These are phyloP conservation scores for Suillus cothurnatus DNA, from an alignment of 768 basidiomycete species.

Conservation along the genomic window DNA sequence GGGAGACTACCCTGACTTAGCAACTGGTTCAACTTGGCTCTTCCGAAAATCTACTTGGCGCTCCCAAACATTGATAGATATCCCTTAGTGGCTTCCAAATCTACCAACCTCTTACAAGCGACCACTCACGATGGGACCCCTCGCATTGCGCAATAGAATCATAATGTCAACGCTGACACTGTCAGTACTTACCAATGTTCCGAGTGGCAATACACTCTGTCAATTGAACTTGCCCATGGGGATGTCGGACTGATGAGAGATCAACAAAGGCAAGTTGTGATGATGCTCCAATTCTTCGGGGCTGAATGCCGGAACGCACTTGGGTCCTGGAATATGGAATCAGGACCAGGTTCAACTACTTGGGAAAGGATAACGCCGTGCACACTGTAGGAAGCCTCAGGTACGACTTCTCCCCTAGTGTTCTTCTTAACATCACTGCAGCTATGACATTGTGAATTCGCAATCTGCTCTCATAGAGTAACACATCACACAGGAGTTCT, in stretches of 20 bases:
- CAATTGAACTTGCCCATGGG: constrained; percentile 16
- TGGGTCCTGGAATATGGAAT: constrained; percentile 44
- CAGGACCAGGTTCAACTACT: constrained; percentile 40
- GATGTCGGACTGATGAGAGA: constrained; percentile 39
- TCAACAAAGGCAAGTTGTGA: constrained; percentile 41
- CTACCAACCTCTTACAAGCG: constrained; percentile 26
- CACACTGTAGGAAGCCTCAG: constrained; percentile 49
- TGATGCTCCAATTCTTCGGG: constrained; percentile 23
- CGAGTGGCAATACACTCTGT: constrained; percentile 10
- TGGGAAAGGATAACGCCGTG: constrained; percentile 52
- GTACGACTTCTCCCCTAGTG: constrained; percentile 18
- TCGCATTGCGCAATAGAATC: constrained; percentile 41
- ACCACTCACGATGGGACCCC: constrained; percentile 36
- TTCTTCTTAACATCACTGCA: constrained; percentile 9
- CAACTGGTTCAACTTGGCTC: background rate
- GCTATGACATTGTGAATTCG: constrained; percentile 41
- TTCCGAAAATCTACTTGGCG: background rate
- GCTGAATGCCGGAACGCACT: constrained; percentile 48
- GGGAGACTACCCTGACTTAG: background rate
- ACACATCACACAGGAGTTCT: background rate
- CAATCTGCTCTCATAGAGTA: background rate
- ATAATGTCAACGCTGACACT: constrained; percentile 38
- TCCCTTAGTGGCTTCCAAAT: constrained; percentile 2
- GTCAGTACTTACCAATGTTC: constrained; percentile 31
- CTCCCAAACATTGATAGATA: constrained; percentile 9